These are phyloP conservation scores for Carex pumila DNA, from an alignment of 176 grass and related monocot genomes.

Conservation along the genomic window DNA sequence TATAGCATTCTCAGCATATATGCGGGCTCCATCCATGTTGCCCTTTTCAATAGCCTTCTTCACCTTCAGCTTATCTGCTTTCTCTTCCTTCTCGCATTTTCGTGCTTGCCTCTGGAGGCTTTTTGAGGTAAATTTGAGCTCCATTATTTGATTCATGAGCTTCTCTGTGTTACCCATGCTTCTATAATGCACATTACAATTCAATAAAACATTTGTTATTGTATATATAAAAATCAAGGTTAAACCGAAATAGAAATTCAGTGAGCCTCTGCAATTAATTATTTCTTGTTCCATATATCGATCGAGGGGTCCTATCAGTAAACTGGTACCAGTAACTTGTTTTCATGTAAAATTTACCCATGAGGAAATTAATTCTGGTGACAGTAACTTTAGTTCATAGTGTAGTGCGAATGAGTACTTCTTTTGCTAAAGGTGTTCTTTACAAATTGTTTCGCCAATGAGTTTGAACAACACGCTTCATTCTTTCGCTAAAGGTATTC, in stretches of 20 bases:
- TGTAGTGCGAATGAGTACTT: not conserved
- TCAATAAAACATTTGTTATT: not conserved
- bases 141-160: constrained; percentile 97
- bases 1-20: constrained; percentile 98
- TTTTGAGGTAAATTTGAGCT: constrained; percentile 92
- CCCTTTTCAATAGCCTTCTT: constrained; percentile 99
- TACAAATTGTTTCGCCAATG: not conserved
- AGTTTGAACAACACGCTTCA: not conserved
- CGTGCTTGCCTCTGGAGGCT: constrained; percentile 85
- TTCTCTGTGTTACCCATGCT: constrained; percentile 92
- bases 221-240: not conserved
- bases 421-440: not conserved
- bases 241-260: not conserved
- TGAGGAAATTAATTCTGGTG: not conserved
- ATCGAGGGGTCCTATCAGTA: not conserved
- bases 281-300: not conserved
- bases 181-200: not conserved
- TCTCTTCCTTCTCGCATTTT: constrained; percentile 99
- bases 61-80: constrained; percentile 91
- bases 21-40: constrained; percentile 88
- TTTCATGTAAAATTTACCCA: not conserved
- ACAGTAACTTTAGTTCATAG: not conserved
- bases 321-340: no score
- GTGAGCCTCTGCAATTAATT: not conserved
- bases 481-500: not conserved